A percentile compares a stretch with the other conserved stretches of the same genome.
Conservation (phyloP, 1,139 yeast species). For the Suhomyces anneliseae region DNA sequence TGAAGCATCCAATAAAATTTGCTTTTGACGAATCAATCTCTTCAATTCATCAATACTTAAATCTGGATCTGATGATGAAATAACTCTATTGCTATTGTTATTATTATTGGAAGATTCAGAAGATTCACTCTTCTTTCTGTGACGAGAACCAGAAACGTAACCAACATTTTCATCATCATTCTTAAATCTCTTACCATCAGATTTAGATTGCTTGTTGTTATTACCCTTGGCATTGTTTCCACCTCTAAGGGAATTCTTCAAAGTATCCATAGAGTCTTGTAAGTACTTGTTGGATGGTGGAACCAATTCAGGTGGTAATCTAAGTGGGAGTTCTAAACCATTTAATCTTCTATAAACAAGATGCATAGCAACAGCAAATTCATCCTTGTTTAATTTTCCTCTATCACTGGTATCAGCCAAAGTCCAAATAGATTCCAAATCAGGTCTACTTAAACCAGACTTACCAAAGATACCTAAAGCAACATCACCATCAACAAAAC, state of each 20-base stretch:
- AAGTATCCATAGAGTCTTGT: slow-evolving; percentile 44
- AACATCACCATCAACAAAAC: slow-evolving; percentile 74
- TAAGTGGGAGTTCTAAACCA: slow-evolving; percentile 70
- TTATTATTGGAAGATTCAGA: slow-evolving; percentile 9
- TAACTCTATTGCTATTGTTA: slow-evolving; percentile 16
- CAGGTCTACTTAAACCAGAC: slow-evolving; percentile 82
- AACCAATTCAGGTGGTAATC: slow-evolving; percentile 69
- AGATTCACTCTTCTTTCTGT: slow-evolving; percentile 39
- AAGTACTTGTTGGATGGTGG: slow-evolving; percentile 76
- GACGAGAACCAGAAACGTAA: slow-evolving; percentile 68
- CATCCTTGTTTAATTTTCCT: slow-evolving; percentile 74
- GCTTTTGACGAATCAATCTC: slow-evolving; percentile 67
- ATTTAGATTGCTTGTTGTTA: slow-evolving; percentile 39
- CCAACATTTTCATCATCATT: slow-evolving; percentile 64
- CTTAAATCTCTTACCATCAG: slow-evolving; percentile 64
- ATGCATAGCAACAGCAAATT: slow-evolving; percentile 84
- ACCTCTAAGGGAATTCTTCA: slow-evolving; percentile 45
- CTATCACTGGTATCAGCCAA: slow-evolving; percentile 68
- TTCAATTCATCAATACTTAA: slow-evolving; percentile 53
- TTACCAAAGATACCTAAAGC: slow-evolving; percentile 88
- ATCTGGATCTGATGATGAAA: slow-evolving; percentile 29
- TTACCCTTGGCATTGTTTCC: slow-evolving; percentile 34
- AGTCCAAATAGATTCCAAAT: slow-evolving; percentile 89
- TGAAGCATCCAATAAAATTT: slow-evolving; percentile 66
- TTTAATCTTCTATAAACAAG: slow-evolving; percentile 72